Evolutionary conservation across 805 yeast genomes (phyloP), one percentile per base, ranked within the genome.

Genomic region (Ogataea ramenticola): DNA sequence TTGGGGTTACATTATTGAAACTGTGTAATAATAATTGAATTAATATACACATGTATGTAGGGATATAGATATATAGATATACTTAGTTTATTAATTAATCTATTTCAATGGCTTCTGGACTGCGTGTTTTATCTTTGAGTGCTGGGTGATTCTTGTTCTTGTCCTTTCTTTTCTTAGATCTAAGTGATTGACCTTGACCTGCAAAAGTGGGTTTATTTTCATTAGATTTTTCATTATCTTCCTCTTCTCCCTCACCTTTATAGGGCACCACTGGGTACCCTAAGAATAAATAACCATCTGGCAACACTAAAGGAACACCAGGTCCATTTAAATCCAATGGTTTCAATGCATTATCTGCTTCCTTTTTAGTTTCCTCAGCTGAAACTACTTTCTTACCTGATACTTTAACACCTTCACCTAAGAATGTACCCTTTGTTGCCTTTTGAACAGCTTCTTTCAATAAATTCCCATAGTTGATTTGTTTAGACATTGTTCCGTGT

Each of bases 281-380:
- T 61, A 93, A 90, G 58, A 93, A 93, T 14, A 93, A 69, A 61
- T 88, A 91, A 21, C 95, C 96, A 34, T 75, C 83, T 0, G 96
- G 95, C 36, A 93, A 66, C 6, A 70, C 64, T 44, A 93, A 66
- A 10, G 89, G 85, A 2, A 79, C 85, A 0, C 96, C 86, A 5
- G 79, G 75, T 0, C 83, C 86, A 42, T 74, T 65, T 8, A 79
- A 66, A 44, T 75, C 76, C 36, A 79, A 56, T 71, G 15, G 72
- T 60, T 20, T 67, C 64, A 44, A 70, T 51, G 36, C 65, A 6
- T 11, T 45, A 15, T 43, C 46, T n/a, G 42, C 39, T 9, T 50
- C 52, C 37, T 57, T 59, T 9, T 45, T 39, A 6, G 47, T 44
- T 17, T 52, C 52, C 10, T 52, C 45, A 3, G 42, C 43, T 5